Base-by-base conservation (phyloP, 2,329 filamentous ascomycete species). In the Aureobasidium sp. region DNA sequence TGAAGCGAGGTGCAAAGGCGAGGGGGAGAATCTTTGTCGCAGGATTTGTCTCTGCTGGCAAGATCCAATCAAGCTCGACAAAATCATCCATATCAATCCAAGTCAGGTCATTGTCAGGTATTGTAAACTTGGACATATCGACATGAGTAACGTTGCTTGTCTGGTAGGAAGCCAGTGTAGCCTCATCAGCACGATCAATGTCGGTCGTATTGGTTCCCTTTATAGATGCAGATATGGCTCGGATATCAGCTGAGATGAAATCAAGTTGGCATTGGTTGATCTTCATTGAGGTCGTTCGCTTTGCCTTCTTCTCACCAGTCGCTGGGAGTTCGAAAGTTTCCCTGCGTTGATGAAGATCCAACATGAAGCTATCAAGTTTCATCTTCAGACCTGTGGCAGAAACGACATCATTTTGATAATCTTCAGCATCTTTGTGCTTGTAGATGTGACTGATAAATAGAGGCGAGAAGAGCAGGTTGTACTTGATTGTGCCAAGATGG, bases 1-100 rank as follows among this genome's bases (percentile, higher is more conserved):
- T 97, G 69, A 99, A 89, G 1, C 94, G 85, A n/a, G 94, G 95
- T 25, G 93, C 90, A 69, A 87, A 97, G 0, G 90, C 92, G 9
- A 99, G 81, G 0, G 95, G 95, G 59, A 99, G 76, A 49, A 99
- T 99, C 73, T 94, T 92, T 0, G 93, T 97, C 67, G 95, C 88
- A 0, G 93, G 92, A 66, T 96, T 95, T 36, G 88, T 85, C 70
- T 96, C 90, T 14, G 90, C 88, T 0, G 93, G 93, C 29, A 97
- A 76, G 59, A 96, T 92, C 93, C 93, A 97, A 72, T 97, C 95
- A 27, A 99, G 78, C 73, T 99, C 94, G 34, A 99, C 92, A 74
- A 99, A 99, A 72, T 99, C 94, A 71, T 99, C 94, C 91, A 99
- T 97, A 70, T 99, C 94, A 65, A 99, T 92, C 94, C 94, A 99